Percentiles rank a stretch among this genome's conserved stretches.
Conservation (phyloP, 306 rosid genomes). For the Morella rubra region DNA sequence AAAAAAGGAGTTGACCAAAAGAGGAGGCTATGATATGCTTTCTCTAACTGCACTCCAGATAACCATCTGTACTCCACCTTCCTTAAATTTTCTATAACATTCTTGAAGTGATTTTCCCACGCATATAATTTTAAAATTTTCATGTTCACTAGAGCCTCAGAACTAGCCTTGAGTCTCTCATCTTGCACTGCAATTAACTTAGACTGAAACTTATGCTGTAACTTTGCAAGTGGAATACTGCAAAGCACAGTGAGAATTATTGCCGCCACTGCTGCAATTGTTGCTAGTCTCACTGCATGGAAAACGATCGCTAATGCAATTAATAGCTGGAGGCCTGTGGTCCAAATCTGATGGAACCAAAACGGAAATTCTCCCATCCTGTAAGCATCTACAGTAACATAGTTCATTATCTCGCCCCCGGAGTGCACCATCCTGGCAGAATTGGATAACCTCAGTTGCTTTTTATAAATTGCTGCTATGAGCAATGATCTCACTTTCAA, state of each 20-base stretch:
- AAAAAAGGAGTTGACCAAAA: conserved; percentile 69
- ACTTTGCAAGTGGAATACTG: conserved; percentile 71
- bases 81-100: conserved; percentile 47
- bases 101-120: conserved; percentile 73
- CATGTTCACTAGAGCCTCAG: conserved; percentile 75
- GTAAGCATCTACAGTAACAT: conserved; percentile 72
- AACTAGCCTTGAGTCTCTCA: conserved; percentile 56
- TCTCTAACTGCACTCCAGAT: conserved; percentile 42
- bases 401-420: conserved; percentile 80
- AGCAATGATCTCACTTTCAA: conserved; percentile 61
- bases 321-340: conserved; percentile 60
- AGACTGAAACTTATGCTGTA: conserved; percentile 64
- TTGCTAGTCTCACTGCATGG: conserved; percentile 63
- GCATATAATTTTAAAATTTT: conserved; percentile 77
- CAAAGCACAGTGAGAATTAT: conserved; percentile 60
- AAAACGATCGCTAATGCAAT: conserved; percentile 54
- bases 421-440: conserved; percentile 59
- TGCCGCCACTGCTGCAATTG: conserved; percentile 61
- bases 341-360: conserved; percentile 82
- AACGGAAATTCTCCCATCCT: conserved; percentile 81
- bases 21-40: conserved; percentile 43
- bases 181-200: conserved; percentile 75
- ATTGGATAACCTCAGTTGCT: too few relatives aligned
- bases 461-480: conserved; percentile 54
- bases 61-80: conserved; percentile 52